These are phyloP conservation scores for Huntiella abstrusa DNA, from an alignment of 2,329 filamentous ascomycete species.

Conservation along the genomic window DNA sequence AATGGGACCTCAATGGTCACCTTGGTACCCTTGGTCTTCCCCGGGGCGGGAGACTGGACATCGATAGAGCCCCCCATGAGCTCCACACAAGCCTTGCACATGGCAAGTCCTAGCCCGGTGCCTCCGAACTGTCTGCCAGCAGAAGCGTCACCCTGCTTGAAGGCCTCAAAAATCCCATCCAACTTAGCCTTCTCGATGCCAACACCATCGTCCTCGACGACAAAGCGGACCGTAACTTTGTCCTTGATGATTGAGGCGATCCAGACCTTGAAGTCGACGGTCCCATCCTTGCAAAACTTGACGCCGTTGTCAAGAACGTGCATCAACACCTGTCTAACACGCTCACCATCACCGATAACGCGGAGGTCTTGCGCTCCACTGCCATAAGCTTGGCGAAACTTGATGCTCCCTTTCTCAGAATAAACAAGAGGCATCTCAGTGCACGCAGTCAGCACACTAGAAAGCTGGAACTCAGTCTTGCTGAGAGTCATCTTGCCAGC, in stretches of 20 bases:
- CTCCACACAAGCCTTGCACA: slow-evolving; percentile 63
- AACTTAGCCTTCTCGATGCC: slow-evolving; percentile 63
- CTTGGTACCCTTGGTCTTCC: slow-evolving; percentile 47
- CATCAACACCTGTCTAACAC: slow-evolving; percentile 66
- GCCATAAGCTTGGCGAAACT: slow-evolving; percentile 47
- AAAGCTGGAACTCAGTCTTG: slow-evolving; percentile 61
- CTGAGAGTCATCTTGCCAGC: slow-evolving; percentile 60
- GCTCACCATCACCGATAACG: slow-evolving; percentile 71
- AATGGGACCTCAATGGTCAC: slow-evolving; percentile 63
- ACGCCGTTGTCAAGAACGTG: slow-evolving; percentile 63
- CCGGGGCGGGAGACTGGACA: slow-evolving; percentile 35
- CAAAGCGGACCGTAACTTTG: slow-evolving; percentile 48
- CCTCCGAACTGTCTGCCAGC: slow-evolving; percentile 64
- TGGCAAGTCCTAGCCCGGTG: slow-evolving; percentile 59
- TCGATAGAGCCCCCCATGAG: slow-evolving; percentile 62
- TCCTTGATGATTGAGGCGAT: slow-evolving; percentile 47
- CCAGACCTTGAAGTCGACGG: slow-evolving; percentile 45
- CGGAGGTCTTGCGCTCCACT: slow-evolving; percentile 39
- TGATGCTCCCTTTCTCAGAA: slow-evolving; percentile 59
- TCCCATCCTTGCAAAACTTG: slow-evolving; percentile 53
- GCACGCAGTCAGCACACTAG: slow-evolving; percentile 57
- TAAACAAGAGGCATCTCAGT: slow-evolving; percentile 78
- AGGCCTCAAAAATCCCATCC: slow-evolving; percentile 57
- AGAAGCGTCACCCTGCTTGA: slow-evolving; percentile 65
- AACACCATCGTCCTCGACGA: slow-evolving; percentile 60